Evolutionary conservation across 2,329 filamentous ascomycete genomes (phyloP), one percentile per base, ranked within the genome.

Genomic region (Talaromyces sp.): DNA sequence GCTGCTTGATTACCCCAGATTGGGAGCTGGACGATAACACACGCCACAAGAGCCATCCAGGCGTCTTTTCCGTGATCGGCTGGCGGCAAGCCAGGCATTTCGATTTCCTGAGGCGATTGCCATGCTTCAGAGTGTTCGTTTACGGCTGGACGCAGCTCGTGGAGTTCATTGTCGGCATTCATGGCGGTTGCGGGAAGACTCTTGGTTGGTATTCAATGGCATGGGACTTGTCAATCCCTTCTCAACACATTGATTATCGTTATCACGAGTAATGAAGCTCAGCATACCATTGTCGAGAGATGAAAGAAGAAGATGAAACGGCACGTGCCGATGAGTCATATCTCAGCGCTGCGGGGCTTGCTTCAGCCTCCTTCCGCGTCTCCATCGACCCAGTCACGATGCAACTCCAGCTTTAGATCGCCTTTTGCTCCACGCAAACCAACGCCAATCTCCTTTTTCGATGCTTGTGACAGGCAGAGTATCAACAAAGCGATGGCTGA

Each of bases 11-110:
- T 65, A 81, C 81, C 82, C 82, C 81, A 85, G 28, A 84, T 75
- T 19, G 84, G 70, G 27, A 80, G 76, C 62, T 86, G 83, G 11
- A 85, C 74, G 55, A 83, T 69, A 65, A 83, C 84, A 65, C 80
- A 81, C 2, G 75, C 77, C 13, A 74, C 73, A 15, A 85, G 69
- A 57, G 84, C 81, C 1, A 82, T 63, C 78, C 81, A 84, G 4
- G 83, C 82, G 58, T 79, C 76, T 67, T 74, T 80, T 1, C 82
- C 82, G 13, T 74, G 70, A 67, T 85, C 83, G 2, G 76, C 75
- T n/a, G 72, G 76, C 1, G 81, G 78, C 11, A 84, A 68, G 1
- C 67, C 32, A 3, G 64, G 65, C 44, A 69, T 68, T 56, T 72
- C 70, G 28, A 71, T 68, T 59, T 70, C 70, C 19, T 51, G 44